Evolutionary conservation across 805 yeast genomes (phyloP), one percentile per base, ranked within the genome.

Genomic region (Soucietia sequanensis): DNA sequence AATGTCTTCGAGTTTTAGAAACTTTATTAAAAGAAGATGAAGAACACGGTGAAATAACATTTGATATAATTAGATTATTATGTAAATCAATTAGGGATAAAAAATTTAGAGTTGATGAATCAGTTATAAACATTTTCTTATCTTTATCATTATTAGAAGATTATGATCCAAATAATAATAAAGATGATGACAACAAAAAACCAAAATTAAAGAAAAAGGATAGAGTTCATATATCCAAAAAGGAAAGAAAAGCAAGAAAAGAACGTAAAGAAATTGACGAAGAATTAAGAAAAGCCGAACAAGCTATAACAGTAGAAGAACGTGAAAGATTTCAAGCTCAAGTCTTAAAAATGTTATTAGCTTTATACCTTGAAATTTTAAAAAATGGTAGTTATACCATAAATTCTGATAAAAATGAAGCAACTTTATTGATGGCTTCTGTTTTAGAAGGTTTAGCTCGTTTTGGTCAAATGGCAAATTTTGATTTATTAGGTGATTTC

Each of bases 401-500:
- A 12, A 52, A 46, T 2, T 37, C 44, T 6, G 73, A 72, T 12
- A 72, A 78, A 29, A 75, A 80, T 13, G 75, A 78, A 24, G 73
- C 76, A 13, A 46, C 45, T 19, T 38, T 39, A 10, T 65, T 93
- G 34, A 80, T 88, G 70, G 96, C 95, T 6, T 73, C 91, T 0
- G 95, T 91, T 0, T 68, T 93, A 35, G 98, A 93, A 63, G 98
- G 98, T 3, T 64, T 93, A 37, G 85, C 97, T 1, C 78, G 79
- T 52, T 89, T 82, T 54, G 96, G 98, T 2, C 93, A 84, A 50
- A 81, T 90, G 80, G 89, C 95, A 16, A 93, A 93, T 54, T 79
- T 91, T 38, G 98, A 93, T 46, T 68, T 93, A 29, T 73, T 93
- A 47, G 98, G 98, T 17, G 99, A 93, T 56, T 80, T 93, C 60